Base-by-base conservation (phyloP, 257 asterid genomes). In the Jasminum sambac region DNA sequence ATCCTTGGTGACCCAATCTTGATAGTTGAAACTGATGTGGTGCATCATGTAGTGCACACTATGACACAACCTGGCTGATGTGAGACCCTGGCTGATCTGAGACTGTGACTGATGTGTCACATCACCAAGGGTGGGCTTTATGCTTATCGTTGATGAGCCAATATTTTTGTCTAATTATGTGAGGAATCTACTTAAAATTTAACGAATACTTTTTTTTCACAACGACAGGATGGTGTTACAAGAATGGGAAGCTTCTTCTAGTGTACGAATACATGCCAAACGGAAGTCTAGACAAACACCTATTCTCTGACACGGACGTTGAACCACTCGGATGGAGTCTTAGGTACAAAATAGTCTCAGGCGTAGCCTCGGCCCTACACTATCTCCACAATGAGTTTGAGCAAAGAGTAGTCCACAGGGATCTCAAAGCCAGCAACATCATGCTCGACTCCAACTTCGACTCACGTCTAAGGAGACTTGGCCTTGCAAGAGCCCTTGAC, bases 261-360 rank as follows among this genome's bases (percentile, higher is more conserved):
- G 96, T 94, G 2, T 91, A 94, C 23, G 97, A 94, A 41, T 94
- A 86, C 88, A 88, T 94, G 99, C 98, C 99, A 0, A 85, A 88
- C 4, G 93, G 99, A 36, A 94, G 98, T 78, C 75, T 94, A 1
- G 99, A 91, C 74, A 67, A 77, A 72, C 97, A 94, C 66, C 88
- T 94, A 25, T 94, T 94, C 37, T 84, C 76, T 0, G 91, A 80
- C 2, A 84, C 80, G 1, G 55, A 84, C 11, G 68, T 36, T 0
- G 79, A 76, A 26, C 79, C 92, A 3, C 69, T 90, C 24, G 84
- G 77, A 41, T 94, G 98, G 98, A 69, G 71, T 5, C 80, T 84
- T 25, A 84, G 96, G 8, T 85, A 75, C 59, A 91, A 89, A 66
- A 85, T 94, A 68, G 50, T 87, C 13, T 72, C 87, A 0, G 97